Base-by-base conservation (phyloP, 768 basidiomycete species). In the Termitomyces sp. region DNA sequence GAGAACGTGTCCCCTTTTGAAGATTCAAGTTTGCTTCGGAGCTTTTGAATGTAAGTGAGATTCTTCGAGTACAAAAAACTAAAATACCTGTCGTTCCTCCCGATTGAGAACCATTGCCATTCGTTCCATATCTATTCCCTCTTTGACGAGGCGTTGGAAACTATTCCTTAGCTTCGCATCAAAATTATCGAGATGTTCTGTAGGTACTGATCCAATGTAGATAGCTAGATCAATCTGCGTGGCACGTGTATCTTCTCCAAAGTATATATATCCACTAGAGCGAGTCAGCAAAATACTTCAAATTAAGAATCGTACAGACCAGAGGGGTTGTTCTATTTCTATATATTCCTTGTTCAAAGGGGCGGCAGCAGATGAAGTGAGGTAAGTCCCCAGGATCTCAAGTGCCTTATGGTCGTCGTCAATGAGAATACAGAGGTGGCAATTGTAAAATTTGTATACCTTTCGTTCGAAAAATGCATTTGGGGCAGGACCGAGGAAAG, bases 321-420 rank as follows among this genome's bases (percentile, higher is more conserved):
- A 97, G 55, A 92, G 81, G 0, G 97, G 97, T 52, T 88, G 86
- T 65, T 94, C 88, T 55, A 89, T 91, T 74, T 99, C 97, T 45
- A 98, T 82, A 63, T 90, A 97, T 73, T 95, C 92, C 74, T 96
- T 97, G 69, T 89, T 92, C 61, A 94, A 73, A 50, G 91, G 91
- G 15, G 92, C 89, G 20, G 85, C 88, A 3, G 90, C 76, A 39
- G 91, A 92, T 18, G 92, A 92, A 40, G 94, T 95, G 32, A 99
- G 78, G 70, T 99, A 99, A 32, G 84, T 84, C n/a, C 86, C 84
- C 22, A 99, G 77, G 53, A 97, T 78, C 60, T 96, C 93, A 59
- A 98, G 70, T 16, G 96, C 96, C 85, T 92, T 46, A 18, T 36
- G 20, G 13, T 18, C 22, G 61, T 52, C 22, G 48, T 61, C 38